Evolutionary conservation across 805 yeast genomes (phyloP), one percentile per base, ranked within the genome.

Genomic region (Lachancea fermentati): DNA sequence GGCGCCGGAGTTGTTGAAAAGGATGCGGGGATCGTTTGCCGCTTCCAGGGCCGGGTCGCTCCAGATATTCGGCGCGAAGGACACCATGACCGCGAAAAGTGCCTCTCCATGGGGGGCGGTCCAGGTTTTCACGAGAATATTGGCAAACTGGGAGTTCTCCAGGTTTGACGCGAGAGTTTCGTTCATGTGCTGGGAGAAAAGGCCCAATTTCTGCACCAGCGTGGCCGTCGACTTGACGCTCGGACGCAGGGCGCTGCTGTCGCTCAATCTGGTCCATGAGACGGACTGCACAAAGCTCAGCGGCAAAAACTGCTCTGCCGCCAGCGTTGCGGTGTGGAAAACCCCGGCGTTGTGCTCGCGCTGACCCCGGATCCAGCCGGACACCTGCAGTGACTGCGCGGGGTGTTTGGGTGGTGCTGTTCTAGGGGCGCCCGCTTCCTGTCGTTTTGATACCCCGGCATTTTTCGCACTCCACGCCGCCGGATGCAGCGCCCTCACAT

Each of bases 11-110:
- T 37, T 34, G 32, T 42, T 42, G 18, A 42, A 29, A 29, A 42
- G 26, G 8, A 37, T 17, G 19, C 28, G 4, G 34, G 30, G 5
- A 37, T 31, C 14, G 35, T 19, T 7, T 37, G 34, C 9, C 22
- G 14, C 14, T 31, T 37, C 24, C 30, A 31, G 7, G 14, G 17
- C 24, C 11, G 32, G 37, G 30, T 34, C 11, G 36, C 44, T 25
- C 24, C 26, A 3, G 43, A 36, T 9, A 33, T 37, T 30, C 13
- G 45, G 45, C 17, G 43, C 42, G 18, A 34, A 42, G 7, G 45
- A 37, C 2, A 34, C 43, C 29, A 40, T 29, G 4, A 42, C 39
- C 3, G 42, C 42, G 19, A 39, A 34, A 13, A 34, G 36, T 16
- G 36, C 17, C 11, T 30, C 22, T 3, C 32, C 33, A 32, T 24